These are phyloP conservation scores for Cyclotella distinguenda DNA, from an alignment of 108 stramenopile genomes.

Conservation along the genomic window DNA sequence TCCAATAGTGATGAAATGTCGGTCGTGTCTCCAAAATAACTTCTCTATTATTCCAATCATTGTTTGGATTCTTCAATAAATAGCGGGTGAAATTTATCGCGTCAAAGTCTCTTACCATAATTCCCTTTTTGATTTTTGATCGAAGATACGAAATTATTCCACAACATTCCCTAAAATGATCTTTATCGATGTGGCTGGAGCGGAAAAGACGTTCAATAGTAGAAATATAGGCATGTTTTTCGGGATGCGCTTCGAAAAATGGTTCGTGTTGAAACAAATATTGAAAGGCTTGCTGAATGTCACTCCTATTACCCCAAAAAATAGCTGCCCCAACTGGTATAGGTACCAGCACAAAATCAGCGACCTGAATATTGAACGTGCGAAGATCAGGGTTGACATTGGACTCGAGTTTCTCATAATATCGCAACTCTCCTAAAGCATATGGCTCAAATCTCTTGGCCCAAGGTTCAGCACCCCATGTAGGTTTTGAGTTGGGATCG, in stretches of 20 bases:
- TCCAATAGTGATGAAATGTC: neutral
- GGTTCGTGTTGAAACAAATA: neutral
- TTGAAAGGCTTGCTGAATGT: slow-evolving; percentile 10
- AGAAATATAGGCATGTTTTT: slow-evolving; percentile 2
- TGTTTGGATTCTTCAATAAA: neutral
- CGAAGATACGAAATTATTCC: neutral
- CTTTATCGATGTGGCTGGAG: neutral
- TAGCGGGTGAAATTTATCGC: neutral
- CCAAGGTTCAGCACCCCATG: slow-evolving; percentile 2
- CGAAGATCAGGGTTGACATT: neutral
- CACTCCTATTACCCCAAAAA: slow-evolving; percentile 1
- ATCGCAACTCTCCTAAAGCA: slow-evolving; percentile 5
- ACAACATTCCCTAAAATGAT: neutral
- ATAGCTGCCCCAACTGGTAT: slow-evolving; percentile 20
- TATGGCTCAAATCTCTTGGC: neutral
- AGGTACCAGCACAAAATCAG: slow-evolving; percentile 34
- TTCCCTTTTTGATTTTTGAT: neutral
- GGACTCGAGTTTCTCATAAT: neutral
- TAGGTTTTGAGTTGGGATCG: neutral
- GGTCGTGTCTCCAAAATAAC: neutral
- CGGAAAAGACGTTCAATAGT: slow-evolving; percentile 4
- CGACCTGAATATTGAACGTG: slow-evolving; percentile 19
- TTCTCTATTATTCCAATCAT: neutral
- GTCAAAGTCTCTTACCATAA: slow-evolving; percentile 9
- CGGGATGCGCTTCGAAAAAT: slow-evolving; percentile 15